Evolutionary conservation across 78 protist genomes (phyloP).

Genomic region (slime mould (Dictyostelium discoideum)): dicty_2.7 NC_007089.4:4331501-4332000

Average conservation of each 20-base stretch:
- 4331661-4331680: neutral
- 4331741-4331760: neutral
- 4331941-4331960: neutral
- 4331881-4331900: neutral
- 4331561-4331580: constrained; percentile 9
- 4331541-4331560: neutral
- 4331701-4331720: neutral
- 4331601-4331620: neutral
- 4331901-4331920: neutral
- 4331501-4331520: neutral
- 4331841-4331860: constrained; percentile 12
- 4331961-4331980: neutral
- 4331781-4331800: neutral
- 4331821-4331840: neutral
- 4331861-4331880: neutral
- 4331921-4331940: neutral
- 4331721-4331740: neutral
- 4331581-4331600: neutral
- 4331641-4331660: neutral
- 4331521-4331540: neutral
- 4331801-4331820: neutral
- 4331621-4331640: neutral
- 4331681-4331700: neutral
- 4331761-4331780: neutral
- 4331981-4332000: neutral